Evolutionary conservation across 2,329 filamentous ascomycete genomes (phyloP).

Genomic region (Aotearoamyces nothofagi): DNA sequence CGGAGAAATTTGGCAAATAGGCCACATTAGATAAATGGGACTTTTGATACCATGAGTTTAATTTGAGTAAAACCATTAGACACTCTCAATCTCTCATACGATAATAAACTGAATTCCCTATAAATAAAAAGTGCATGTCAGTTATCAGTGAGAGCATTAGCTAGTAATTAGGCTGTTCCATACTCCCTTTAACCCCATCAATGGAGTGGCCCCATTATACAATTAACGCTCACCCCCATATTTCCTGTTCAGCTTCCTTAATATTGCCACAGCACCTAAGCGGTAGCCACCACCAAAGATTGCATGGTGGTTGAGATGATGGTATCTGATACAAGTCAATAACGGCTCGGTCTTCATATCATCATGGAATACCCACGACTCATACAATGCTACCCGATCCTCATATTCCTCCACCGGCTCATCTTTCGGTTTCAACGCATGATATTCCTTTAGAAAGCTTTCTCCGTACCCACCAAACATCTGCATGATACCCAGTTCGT

Average conservation of each 20-base stretch:
- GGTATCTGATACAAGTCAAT: constrained; percentile 42
- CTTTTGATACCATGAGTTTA: no score
- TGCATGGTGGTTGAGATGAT: constrained; percentile 64
- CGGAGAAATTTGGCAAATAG: no score
- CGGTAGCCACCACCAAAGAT: constrained; percentile 73
- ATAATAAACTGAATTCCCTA: no score
- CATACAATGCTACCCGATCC: constrained; percentile 70
- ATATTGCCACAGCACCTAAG: constrained; percentile 62
- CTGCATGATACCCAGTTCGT: constrained; percentile 82
- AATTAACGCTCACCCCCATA: constrained; percentile 46
- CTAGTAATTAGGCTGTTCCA: no score
- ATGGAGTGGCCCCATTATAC: no score
- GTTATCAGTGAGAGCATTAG: no score
- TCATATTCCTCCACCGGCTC: constrained; percentile 72
- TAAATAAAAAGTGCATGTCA: no score
- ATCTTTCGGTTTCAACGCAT: constrained; percentile 57
- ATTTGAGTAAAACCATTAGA: no score
- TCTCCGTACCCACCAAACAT: constrained; percentile 86
- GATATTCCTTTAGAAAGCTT: constrained; percentile 64
- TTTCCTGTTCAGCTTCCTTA: constrained; percentile 57
- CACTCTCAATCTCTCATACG: no score
- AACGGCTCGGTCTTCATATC: background rate
- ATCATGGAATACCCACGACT: constrained; percentile 45
- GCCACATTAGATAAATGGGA: no score
- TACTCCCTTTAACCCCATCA: no score